Evolutionary conservation across 495 filamentous ascomycete species (phyloP).

Genomic region (Penicillium desertorum): DNA sequence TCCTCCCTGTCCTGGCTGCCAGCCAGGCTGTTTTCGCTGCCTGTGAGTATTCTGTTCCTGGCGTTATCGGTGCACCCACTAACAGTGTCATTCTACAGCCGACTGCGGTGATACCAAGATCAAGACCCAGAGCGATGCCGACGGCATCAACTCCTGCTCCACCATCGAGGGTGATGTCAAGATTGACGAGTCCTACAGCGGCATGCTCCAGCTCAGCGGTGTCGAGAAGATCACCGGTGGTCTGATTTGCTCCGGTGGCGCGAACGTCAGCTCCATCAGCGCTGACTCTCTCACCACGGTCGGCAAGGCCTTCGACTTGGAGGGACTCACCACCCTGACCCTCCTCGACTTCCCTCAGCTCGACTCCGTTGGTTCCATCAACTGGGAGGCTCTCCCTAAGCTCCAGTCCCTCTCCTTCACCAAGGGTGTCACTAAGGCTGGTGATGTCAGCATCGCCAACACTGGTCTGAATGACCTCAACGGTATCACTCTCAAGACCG

Average conservation of each 20-base stretch:
- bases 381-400: slow-evolving; percentile 69
- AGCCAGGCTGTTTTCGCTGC: slow-evolving; percentile 56
- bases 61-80: background rate
- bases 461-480: slow-evolving; percentile 72
- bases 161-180: slow-evolving; percentile 69
- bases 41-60: slow-evolving; percentile 22
- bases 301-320: slow-evolving; percentile 64
- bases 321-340: slow-evolving; percentile 63
- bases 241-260: slow-evolving; percentile 60
- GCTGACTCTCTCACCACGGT: slow-evolving; percentile 51
- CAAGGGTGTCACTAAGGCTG: slow-evolving; percentile 60
- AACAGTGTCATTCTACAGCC: background rate
- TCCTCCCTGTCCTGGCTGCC: slow-evolving; percentile 72
- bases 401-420: slow-evolving; percentile 67
- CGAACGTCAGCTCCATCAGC: slow-evolving; percentile 54
- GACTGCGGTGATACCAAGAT: slow-evolving; percentile 54
- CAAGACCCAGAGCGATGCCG: slow-evolving; percentile 69
- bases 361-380: slow-evolving; percentile 59
- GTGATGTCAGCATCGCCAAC: slow-evolving; percentile 71
- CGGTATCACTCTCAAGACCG: slow-evolving; percentile 70
- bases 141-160: slow-evolving; percentile 61
- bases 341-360: slow-evolving; percentile 63
- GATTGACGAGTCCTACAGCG: slow-evolving; percentile 54
- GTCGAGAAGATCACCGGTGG: slow-evolving; percentile 66
- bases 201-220: slow-evolving; percentile 44